Percentiles rank a stretch among this genome's conserved stretches.
Evolutionary conservation across 2,329 filamentous ascomycete genomes (phyloP).

Genomic region (Eutypella sp.): DNA sequence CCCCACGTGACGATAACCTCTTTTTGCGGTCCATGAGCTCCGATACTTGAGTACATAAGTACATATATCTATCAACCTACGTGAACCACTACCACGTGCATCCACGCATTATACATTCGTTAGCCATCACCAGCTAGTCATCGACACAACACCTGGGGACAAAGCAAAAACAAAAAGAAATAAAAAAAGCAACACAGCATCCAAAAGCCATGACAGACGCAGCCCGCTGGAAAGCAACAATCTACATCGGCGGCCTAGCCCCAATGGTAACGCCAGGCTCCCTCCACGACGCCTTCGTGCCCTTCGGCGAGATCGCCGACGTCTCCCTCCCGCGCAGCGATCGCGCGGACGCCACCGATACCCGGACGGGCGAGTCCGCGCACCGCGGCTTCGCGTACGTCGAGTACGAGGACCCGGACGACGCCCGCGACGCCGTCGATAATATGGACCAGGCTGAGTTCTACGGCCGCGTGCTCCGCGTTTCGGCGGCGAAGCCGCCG

Average conservation of each 20-base stretch:
- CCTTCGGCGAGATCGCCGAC: slow-evolving; percentile 93
- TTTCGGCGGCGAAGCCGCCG: slow-evolving; percentile 84
- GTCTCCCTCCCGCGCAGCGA: slow-evolving; percentile 88
- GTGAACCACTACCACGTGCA: too few relatives aligned
- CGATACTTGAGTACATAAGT: neutral
- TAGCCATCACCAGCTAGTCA: too few relatives aligned
- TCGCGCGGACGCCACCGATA: slow-evolving; percentile 68
- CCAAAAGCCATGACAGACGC: slow-evolving; percentile 72
- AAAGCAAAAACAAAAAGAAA: slow-evolving; percentile 1
- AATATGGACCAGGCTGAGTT: slow-evolving; percentile 98
- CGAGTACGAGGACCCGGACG: slow-evolving; percentile 80
- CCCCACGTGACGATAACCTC: neutral
- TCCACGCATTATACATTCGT: neutral
- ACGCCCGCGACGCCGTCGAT: slow-evolving; percentile 93
- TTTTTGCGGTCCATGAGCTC: neutral
- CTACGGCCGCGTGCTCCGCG: slow-evolving; percentile 87
- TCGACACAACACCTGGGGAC: slow-evolving; percentile 6
- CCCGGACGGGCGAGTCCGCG: slow-evolving; percentile 32
- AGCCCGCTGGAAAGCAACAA: slow-evolving; percentile 79
- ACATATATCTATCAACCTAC: neutral
- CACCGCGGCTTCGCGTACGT: slow-evolving; percentile 93
- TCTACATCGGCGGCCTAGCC: slow-evolving; percentile 88
- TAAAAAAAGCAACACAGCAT: too few relatives aligned
- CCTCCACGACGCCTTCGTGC: slow-evolving; percentile 87
- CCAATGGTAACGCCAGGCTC: slow-evolving; percentile 69